Evolutionary conservation across 2,329 filamentous ascomycete species (phyloP).

Genomic region (Aspergillus fumigatus): DNA sequence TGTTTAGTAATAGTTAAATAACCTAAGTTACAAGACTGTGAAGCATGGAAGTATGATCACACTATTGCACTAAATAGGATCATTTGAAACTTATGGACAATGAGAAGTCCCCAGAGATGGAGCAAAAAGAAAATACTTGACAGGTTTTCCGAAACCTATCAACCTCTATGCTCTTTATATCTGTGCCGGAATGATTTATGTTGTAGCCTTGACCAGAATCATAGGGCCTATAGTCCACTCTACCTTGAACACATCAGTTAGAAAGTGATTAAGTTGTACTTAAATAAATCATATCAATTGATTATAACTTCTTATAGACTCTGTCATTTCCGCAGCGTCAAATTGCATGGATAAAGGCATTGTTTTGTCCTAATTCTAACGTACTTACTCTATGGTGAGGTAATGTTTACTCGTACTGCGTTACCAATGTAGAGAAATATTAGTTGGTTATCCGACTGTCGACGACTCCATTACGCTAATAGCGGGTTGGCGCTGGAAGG

Average conservation of each 20-base stretch:
- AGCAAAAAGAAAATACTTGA: neutral
- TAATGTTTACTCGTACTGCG: neutral
- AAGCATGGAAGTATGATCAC: no score
- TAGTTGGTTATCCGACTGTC: neutral
- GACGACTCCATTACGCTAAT: constrained; percentile 6
- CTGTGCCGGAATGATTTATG: neutral
- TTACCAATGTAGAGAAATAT: neutral
- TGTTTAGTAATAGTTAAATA: neutral
- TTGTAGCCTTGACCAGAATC: constrained; percentile 7
- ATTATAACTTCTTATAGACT: neutral
- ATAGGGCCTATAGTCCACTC: constrained; percentile 1
- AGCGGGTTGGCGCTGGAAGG: constrained; percentile 7
- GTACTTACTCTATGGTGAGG: neutral
- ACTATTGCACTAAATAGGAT: no score
- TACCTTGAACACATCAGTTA: neutral
- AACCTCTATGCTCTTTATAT: neutral
- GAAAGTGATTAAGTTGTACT: neutral
- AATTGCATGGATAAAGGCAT: neutral
- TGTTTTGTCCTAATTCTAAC: neutral
- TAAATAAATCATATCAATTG: neutral
- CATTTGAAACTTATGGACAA: no score
- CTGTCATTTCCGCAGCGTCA: neutral
- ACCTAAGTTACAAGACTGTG: no score
- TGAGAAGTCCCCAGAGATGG: neutral
- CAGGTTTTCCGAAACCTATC: neutral